Conservation (phyloP, 495 filamentous ascomycete species). For the Xylaria grammica region DNA sequence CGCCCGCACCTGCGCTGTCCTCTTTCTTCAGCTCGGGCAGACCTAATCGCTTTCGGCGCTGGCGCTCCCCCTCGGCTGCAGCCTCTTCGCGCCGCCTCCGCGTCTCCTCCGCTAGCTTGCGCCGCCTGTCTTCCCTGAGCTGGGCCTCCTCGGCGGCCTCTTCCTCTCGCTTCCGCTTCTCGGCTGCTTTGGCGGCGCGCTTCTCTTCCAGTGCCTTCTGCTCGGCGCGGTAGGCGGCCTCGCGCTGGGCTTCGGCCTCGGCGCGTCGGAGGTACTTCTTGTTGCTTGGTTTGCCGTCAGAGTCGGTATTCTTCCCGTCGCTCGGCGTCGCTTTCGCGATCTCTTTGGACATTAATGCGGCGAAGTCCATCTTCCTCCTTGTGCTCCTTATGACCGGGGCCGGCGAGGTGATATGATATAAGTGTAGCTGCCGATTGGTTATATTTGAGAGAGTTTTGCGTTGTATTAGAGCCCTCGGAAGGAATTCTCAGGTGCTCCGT, state of each 20-base stretch:
- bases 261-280: conserved; percentile 89
- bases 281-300: conserved; percentile 40
- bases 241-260: conserved; percentile 82
- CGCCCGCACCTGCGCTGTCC: conserved; percentile 26
- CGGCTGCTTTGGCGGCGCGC: conserved; percentile 66
- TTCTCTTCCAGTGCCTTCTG: conserved; percentile 71
- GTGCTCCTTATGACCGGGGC: conserved; percentile 13
- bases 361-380: conserved; percentile 80
- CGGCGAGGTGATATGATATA: conserved; percentile 12
- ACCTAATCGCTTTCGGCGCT: conserved; percentile 59
- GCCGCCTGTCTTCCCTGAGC: conserved; percentile 78
- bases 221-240: conserved; percentile 79
- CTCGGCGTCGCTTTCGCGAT: conserved; percentile 74
- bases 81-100: conserved; percentile 70
- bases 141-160: conserved; percentile 73
- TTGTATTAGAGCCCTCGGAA: no score
- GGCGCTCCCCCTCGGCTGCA: conserved; percentile 62
- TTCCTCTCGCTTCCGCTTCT: conserved; percentile 91
- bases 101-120: conserved; percentile 80
- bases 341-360: conserved; percentile 84
- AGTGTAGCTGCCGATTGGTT: neutral
- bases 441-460: neutral
- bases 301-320: neutral
- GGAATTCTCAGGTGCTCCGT: no score
- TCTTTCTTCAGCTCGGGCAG: conserved; percentile 69